Evolutionary conservation across 345 rosid genomes (phyloP), one percentile per base, ranked within the genome.

Genomic region (Aegle marmelos): DNA sequence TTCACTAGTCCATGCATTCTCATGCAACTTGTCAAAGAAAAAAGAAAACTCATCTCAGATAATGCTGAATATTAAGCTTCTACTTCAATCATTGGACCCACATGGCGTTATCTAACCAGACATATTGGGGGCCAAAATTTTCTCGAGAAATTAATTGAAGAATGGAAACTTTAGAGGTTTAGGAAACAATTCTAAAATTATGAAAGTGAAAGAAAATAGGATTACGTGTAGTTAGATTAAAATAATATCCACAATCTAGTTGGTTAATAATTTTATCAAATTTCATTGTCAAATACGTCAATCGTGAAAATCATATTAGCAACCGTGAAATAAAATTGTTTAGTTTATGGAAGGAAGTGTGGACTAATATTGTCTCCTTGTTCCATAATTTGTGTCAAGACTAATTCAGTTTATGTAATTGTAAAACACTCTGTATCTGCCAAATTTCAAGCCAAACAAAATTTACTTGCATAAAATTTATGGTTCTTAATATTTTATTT

Each of bases 121-220:
- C 36, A 27, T 37, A 7, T 27, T 61, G 39, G n/a, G n/a, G 5
- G 57, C 57, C 57, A 19, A 53, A 19, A 17, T 5, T 53, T 17
- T 37, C 48, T 31, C 25, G 7, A 22, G 54, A 61, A 60, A 28
- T 60, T 41, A 60, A 17, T 16, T 39, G 22, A 19, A 6, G 0
- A 63, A 9, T 41, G 17, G 31, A 74, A 39, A 61, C 22, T 58
- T 16, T 37, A 41, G 17, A 19, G n/a, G 25, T 33, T n/a, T 19
- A 25, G 68, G 68, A 34, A 60, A 39, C 36, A 59, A 28, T 39
- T 60, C 10, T 11, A 74, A 6, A 14, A 45, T 25, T 7, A 25
- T 28, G 77, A 74, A 8, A 74, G 5, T 61, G 77, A 74, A 74
- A 41, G 77, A 45, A 39, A 59, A 53, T 21, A 16, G 3, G 21